phyloP scores from a whole-genome alignment of 768 basidiomycete species.

The Erythrobasidium yunnanense region DNA sequence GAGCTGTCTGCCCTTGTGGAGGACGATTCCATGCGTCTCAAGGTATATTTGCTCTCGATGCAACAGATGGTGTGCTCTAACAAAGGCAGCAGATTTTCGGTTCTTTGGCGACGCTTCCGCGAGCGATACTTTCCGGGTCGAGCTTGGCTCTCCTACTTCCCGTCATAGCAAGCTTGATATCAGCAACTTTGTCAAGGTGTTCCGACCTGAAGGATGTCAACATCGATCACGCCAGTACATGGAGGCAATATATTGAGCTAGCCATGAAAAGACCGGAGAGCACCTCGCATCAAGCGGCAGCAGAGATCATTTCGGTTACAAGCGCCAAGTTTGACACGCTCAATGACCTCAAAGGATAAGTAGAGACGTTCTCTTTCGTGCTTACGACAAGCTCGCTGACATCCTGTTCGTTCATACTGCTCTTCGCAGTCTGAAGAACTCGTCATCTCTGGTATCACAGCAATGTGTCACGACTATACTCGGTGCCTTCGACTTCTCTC shows the following conservation, averaged over 20 bases:
- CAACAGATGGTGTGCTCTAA: no score
- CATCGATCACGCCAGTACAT: conserved; percentile 24
- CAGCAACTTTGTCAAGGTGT: background rate
- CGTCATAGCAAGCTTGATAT: background rate
- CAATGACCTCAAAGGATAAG: conserved; percentile 11
- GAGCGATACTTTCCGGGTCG: background rate
- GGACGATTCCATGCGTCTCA: background rate
- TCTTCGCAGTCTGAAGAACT: background rate
- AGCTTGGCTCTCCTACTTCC: conserved; percentile 12
- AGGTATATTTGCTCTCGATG: no score
- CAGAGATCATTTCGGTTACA: background rate
- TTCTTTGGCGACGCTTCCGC: no score
- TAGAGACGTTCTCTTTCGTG: background rate
- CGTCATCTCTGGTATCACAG: background rate
- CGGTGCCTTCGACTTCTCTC: background rate
- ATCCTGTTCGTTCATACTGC: background rate
- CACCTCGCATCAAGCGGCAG: background rate
- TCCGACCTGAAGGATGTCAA: no score
- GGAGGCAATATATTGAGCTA: conserved; percentile 4
- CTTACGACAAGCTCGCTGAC: background rate
- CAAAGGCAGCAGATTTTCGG: no score
- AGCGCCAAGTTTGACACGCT: conserved; percentile 2
- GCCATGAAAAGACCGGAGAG: conserved; percentile 1
- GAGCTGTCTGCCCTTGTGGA: background rate
- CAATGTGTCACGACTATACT: conserved; percentile 12